These are phyloP conservation scores for Puya raimondii DNA, from an alignment of 176 grass and related monocot genomes.

Conservation along the genomic window DNA sequence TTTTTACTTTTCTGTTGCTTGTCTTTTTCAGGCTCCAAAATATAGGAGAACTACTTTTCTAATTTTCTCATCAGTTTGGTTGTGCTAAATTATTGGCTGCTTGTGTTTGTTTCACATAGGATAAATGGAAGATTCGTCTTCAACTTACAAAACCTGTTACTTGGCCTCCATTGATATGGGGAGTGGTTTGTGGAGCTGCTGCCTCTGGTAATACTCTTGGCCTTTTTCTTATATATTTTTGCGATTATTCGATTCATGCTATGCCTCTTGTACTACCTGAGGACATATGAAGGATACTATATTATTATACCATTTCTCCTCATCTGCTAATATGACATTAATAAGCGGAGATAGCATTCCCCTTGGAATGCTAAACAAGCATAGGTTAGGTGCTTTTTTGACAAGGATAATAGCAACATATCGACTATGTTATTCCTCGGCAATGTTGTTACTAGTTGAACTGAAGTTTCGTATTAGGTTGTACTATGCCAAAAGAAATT, in stretches of 20 bases:
- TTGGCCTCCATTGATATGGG: slow-evolving; percentile 94
- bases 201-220: slow-evolving; percentile 57
- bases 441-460: too few species aligned
- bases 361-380: too few species aligned
- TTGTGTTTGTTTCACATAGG: slow-evolving; percentile 30
- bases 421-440: too few species aligned
- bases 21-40: neutral
- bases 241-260: neutral
- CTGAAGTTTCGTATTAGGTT: too few species aligned
- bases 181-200: slow-evolving; percentile 89
- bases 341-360: too few species aligned
- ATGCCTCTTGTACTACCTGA: neutral
- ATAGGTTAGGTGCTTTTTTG: too few species aligned
- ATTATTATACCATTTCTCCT: too few species aligned
- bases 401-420: too few species aligned
- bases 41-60: neutral
- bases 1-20: slow-evolving; percentile 1
- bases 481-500: too few species aligned
- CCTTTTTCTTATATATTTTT: neutral
- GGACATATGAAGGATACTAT: too few species aligned
- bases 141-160: slow-evolving; percentile 98
- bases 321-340: too few species aligned
- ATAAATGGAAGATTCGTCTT: slow-evolving; percentile 98
- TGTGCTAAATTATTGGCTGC: slow-evolving; percentile 2
- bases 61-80: neutral